A percentile compares a stretch with the other conserved stretches of the same genome.
phyloP scores from a whole-genome alignment of 495 filamentous ascomycete genomes.

The Talaromyces stipitatus region DNA sequence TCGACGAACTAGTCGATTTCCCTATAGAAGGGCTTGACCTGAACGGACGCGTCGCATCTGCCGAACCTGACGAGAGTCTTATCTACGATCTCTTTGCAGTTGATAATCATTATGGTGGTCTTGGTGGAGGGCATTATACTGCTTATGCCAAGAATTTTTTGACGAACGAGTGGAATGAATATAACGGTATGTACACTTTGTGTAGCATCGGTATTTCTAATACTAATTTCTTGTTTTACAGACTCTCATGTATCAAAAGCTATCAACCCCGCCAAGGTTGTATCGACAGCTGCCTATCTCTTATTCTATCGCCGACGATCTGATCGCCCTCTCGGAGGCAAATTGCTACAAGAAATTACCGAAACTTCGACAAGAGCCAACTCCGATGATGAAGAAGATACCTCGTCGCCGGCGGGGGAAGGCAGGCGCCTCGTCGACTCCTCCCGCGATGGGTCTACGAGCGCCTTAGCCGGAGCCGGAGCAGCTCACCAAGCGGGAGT shows the following conservation, averaged over 20 bases:
- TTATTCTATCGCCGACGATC: slow-evolving; percentile 93
- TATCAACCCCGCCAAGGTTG: slow-evolving; percentile 45
- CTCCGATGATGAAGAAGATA: slow-evolving; percentile 35
- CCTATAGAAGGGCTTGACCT: slow-evolving; percentile 84
- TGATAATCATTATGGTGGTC: slow-evolving; percentile 87
- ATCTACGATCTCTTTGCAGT: slow-evolving; percentile 92
- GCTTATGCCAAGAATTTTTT: slow-evolving; percentile 87
- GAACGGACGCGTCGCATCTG: slow-evolving; percentile 64
- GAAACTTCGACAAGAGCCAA: slow-evolving; percentile 43
- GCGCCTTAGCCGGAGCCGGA: slow-evolving; percentile 69
- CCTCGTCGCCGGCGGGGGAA: slow-evolving; percentile 62
- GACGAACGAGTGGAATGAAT: slow-evolving; percentile 81
- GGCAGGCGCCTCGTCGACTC: slow-evolving; percentile 76
- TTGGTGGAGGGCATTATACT: slow-evolving; percentile 93
- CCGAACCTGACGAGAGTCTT: slow-evolving; percentile 67
- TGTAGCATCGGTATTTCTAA: not conserved
- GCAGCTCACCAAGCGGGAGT: slow-evolving; percentile 60
- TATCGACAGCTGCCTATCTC: slow-evolving; percentile 74
- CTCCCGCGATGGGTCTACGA: slow-evolving; percentile 80
- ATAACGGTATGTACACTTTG: slow-evolving; percentile 64
- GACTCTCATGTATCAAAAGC: slow-evolving; percentile 59
- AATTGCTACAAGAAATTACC: slow-evolving; percentile 61
- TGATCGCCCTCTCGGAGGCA: slow-evolving; percentile 64
- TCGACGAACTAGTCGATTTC: slow-evolving; percentile 87
- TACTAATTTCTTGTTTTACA: slow-evolving; percentile 21